Evolutionary conservation across 805 yeast genomes (phyloP), one percentile per base, ranked within the genome.

Genomic region (Myxozyma mucilagina): DNA sequence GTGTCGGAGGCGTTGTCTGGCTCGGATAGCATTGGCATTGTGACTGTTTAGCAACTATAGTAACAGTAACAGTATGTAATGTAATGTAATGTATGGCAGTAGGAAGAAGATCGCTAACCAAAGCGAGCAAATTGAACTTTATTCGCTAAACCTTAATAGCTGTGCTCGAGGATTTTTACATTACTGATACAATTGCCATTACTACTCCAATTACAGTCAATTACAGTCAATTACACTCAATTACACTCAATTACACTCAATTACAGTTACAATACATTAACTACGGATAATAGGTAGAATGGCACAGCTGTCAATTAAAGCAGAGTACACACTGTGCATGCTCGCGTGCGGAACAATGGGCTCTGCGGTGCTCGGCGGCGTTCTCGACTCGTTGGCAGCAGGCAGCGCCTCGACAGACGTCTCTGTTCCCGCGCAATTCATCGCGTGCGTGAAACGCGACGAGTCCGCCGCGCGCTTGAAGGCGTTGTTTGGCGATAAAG

Each of bases 311-410:
- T 38, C 53, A 14, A 57, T 57, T 42, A 53, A 52, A 20, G 14
- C 20, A 14, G 35, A 48, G 34, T 63, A 63, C 45, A 63, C 67
- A 2, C 49, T 93, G 56, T 82, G 92, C 16, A 85, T 94, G 35
- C 80, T 94, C 57, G 99, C 97, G 39, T 85, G 96, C 70, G 99
- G 99, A 63, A 91, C 89, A 57, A 89, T 94, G 90, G 98, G 98
- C 61, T 87, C 93, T 16, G 97, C 98, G 10, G 89, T 94, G 50
- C 81, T 90, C 36, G 80, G 89, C 11, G 96, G 98, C 10, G 84
- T 89, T 49, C 76, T 89, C 56, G 81, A 82, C 54, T 73, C 80
- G 2, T 75, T 77, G 29, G 45, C 53, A 34, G 24, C 34, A 44
- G 63, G 49, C 24, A 50, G 49, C 31, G 50, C 58, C 5, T 36